Base-by-base conservation (phyloP, 371 early-diverging fungal genomes). In the Haplosporangium sp. region DNA sequence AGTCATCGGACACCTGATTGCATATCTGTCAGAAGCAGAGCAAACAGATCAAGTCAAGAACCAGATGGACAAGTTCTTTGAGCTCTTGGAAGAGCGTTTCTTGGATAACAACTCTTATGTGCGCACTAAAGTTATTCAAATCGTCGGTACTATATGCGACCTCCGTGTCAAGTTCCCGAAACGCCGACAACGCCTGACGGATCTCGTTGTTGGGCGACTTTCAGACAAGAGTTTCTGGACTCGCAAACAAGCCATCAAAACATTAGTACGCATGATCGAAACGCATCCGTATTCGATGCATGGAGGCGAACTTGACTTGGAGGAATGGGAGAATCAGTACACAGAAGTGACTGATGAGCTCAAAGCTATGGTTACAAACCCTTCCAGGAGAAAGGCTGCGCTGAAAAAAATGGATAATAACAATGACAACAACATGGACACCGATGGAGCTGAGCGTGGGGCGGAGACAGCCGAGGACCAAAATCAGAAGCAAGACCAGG, bases 221-320 rank as follows among this genome's bases (percentile, higher is more conserved):
- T 89, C 93, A 55, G 99, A 99, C 81, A 98, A 97, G 80, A 92
- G 93, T 53, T 91, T 91, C 69, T 87, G 84, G 63, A 96, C 98
- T 7, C 89, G 99, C 45, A 95, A 93, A 70, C 90, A 93, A 63
- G 95, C 98, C 0, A 91, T 98, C 55, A 92, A 93, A 64, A 87
- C 91, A 0, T 67, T 99, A 50, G 88, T 93, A 3, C 83, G 89
- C 29, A 82, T 96, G 62, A 86, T 98, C 14, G 85, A 92, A 18
- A 92, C 95, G 0, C 96, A 96, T 55, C 99, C 98, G 7, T 99
- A 92, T 80, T 86, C 86, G 16, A 87, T 94, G 81, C 95, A 98
- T 73, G 95, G 96, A 42, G 95, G 95, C 1, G 89, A 91, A 63
- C 84, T 97, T 13, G 87, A 87, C 48, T 51, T 88, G 38, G 85